Evolutionary conservation across 2,329 filamentous ascomycete genomes (phyloP).

Genomic region (Apiospora malaysiana): DNA sequence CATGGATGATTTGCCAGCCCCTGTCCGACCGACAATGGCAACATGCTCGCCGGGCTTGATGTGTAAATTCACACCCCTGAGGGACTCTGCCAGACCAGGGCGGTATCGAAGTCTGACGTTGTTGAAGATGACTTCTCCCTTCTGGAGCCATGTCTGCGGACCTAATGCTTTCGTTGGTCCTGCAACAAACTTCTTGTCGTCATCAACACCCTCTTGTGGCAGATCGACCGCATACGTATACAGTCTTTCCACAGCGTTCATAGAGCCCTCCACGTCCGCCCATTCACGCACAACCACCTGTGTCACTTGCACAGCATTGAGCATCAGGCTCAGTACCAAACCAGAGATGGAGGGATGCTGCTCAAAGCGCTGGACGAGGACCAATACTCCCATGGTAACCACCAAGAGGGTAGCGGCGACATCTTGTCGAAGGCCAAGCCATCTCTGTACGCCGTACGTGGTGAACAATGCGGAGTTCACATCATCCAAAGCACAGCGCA

Average conservation of each 20-base stretch:
- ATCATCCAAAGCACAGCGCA: slow-evolving; percentile 64
- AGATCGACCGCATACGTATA: slow-evolving; percentile 69
- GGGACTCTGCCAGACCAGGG: slow-evolving; percentile 52
- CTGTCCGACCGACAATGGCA: slow-evolving; percentile 52
- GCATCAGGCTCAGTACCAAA: slow-evolving; percentile 69
- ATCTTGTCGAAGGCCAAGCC: slow-evolving; percentile 69
- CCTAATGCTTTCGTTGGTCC: neutral
- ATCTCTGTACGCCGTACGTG: slow-evolving; percentile 71
- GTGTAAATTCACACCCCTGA: slow-evolving; percentile 44
- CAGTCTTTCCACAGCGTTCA: slow-evolving; percentile 72
- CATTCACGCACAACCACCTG: slow-evolving; percentile 72
- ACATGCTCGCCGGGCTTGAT: slow-evolving; percentile 51
- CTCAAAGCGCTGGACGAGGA: slow-evolving; percentile 67
- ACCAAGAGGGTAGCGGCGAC: slow-evolving; percentile 65
- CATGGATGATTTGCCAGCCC: slow-evolving; percentile 62
- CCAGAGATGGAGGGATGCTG: slow-evolving; percentile 69
- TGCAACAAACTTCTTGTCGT: neutral
- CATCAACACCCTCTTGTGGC: slow-evolving; percentile 61
- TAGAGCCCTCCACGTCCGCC: slow-evolving; percentile 72
- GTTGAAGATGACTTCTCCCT: slow-evolving; percentile 59
- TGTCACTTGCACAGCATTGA: slow-evolving; percentile 70
- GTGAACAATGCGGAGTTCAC: slow-evolving; percentile 74
- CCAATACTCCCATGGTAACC: slow-evolving; percentile 67
- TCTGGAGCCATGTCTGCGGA: slow-evolving; percentile 33
- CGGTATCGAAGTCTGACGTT: slow-evolving; percentile 58